phyloP scores from a whole-genome alignment of 148 eudicot species.

The Talinum fruticosum region DNA sequence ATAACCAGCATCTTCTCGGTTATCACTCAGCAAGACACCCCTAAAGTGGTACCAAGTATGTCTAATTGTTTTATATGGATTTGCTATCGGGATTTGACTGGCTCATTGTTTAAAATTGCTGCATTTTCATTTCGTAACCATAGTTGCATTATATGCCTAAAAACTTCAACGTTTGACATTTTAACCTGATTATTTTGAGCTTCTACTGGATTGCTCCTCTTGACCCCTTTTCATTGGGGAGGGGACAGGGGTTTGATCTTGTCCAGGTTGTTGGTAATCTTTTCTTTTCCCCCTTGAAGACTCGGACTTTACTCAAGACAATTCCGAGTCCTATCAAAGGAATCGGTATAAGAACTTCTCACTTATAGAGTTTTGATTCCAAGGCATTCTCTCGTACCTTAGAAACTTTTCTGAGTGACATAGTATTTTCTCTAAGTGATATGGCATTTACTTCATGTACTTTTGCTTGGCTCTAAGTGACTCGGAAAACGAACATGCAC shows the following conservation, averaged over 20 bases:
- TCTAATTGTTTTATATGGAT: neutral
- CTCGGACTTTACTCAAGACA: no score
- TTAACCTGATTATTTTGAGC: neutral
- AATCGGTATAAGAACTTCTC: no score
- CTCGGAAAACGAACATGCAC: no score
- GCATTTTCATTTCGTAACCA: neutral
- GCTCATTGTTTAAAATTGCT: neutral
- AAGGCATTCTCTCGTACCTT: no score
- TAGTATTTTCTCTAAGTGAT: no score
- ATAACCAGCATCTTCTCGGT: conserved; percentile 43
- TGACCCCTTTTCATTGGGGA: neutral
- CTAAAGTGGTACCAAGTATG: conserved; percentile 64
- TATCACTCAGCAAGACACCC: conserved; percentile 45
- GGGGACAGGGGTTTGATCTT: neutral
- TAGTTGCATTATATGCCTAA: neutral
- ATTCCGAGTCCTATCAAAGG: no score
- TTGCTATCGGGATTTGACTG: neutral
- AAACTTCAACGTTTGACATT: neutral
- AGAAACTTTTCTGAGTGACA: no score
- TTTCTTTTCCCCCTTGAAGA: no score
- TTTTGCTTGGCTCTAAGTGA: no score
- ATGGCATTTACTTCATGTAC: no score
- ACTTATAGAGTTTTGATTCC: no score
- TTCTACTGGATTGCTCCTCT: neutral
- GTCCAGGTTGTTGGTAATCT: no score